Percentiles rank a stretch among this genome's conserved stretches.
Conservation (phyloP, 176 grass and related monocot genomes). For the Zoysia japonica region DNA sequence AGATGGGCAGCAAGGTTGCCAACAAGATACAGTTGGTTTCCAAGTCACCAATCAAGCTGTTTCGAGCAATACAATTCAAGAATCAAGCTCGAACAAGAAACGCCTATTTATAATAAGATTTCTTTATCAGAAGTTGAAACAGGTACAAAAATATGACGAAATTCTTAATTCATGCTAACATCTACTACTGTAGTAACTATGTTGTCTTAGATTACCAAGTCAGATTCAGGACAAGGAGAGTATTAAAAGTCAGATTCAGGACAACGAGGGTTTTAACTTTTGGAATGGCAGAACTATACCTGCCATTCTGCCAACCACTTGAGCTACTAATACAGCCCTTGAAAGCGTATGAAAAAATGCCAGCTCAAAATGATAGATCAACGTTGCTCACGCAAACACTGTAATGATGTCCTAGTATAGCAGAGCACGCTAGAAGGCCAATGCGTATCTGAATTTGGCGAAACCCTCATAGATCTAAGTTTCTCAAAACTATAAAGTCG, state of each 20-base stretch:
- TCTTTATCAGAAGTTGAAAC: background rate
- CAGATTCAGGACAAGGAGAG: background rate
- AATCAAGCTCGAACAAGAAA: background rate
- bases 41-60: background rate
- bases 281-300: background rate
- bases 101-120: background rate
- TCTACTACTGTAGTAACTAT: background rate
- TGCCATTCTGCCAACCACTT: background rate
- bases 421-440: background rate
- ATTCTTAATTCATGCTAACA: conserved; percentile 3
- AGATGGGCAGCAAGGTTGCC: conserved; percentile 1
- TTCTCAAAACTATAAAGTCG: background rate
- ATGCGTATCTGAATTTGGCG: background rate
- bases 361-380: background rate
- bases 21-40: background rate
- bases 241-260: too few species aligned
- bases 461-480: too few species aligned
- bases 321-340: background rate
- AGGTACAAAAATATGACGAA: background rate
- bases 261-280: background rate
- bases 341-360: background rate
- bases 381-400: background rate
- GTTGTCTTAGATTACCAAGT: background rate
- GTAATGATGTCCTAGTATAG: background rate
- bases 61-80: background rate